Evolutionary conservation across 2,329 filamentous ascomycete genomes (phyloP), one percentile per base, ranked within the genome.

Genomic region (Sclerotinia subarctica): DNA sequence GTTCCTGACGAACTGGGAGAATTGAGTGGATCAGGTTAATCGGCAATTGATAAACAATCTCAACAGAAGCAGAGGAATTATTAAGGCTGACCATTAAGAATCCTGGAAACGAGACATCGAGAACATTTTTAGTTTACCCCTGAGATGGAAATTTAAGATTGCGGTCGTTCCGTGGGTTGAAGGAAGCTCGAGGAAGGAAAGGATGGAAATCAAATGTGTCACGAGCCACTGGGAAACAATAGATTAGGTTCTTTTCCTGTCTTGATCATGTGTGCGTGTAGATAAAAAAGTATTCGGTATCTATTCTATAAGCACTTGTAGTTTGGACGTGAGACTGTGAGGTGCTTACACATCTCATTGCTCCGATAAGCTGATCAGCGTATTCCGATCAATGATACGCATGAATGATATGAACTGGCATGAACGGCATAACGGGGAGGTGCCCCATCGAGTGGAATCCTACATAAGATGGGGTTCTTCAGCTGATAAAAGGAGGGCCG

Each of bases 111-210:
- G 35, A 38, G 46, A 35, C 46, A 29, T 38, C 65, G 35, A 51
- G 24, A 46, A n/a, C 49, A 38, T 24, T 35, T 49, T 35, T 66
- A 67, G 64, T 67, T 67, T 62, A 67, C 66, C 66, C 66, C 66
- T 68, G 58, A 68, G 51, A 68, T 68, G n/a, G 64, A 67, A 59
- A 32, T 67, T 60, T 67, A 67, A 67, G 65, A 67, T 67, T 62
- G 26, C 57, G 47, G n/a, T 54, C 54, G 21, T 62, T 32, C 38
- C 19, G 35, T 38, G 47, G 59, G 59, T 51, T 51, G 49, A 64
- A 64, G 62, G 49, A 63, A 63, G 59, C 32, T 63, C 42, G 24
- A 62, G 59, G 59, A 62, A 51, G 60, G 60, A 44, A 64, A 64
- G 60, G 47, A 54, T 44, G 35, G 15, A 54, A 54, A 54, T 8